Base-by-base conservation (phyloP, 768 basidiomycete genomes). In the Pulveroboletus sp. region DNA sequence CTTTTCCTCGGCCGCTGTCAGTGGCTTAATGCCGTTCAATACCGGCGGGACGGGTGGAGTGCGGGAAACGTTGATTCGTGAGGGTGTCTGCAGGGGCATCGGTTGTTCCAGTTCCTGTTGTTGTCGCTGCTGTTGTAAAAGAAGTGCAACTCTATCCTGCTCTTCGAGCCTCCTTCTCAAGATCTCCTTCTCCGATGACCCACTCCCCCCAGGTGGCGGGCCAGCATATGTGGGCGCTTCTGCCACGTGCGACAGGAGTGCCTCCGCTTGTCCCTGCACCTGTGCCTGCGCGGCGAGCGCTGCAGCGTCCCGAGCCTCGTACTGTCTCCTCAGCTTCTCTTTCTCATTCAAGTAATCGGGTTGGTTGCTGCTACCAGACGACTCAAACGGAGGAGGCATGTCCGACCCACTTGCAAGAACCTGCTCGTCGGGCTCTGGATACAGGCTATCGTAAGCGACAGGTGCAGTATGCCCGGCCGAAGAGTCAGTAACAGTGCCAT, bases 1-100 rank as follows among this genome's bases (percentile, higher is more conserved):
- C 70, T 92, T 91, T 68, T 92, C 89, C 58, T 91, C 88, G 0
- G 80, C 82, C 3, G 89, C 89, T 2, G 83, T 83, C 45, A 89
- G 67, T 17, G 71, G 68, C 17, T 57, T 64, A 24, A 54, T 54
- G 7, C 65, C 58, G 33, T 60, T 56, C 18, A 57, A 9, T 8
- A 49, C 57, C 8, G 69, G 57, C 5, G 69, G 62, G 2, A 62
- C 58, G 17, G 69, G 67, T 6, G 68, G 66, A 4, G 66, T 64
- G 3, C 70, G 68, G 14, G 53, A 26, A 1, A 63, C 52, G 13
- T 68, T 71, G 35, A 37, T 30, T 15, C 57, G 59, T 9, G 62
- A 58, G 10, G 68, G 68, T 43, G 68, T 54, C 13, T 63, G 59
- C 9, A 55, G 54, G 8, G 60, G 55, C 5, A 33, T n/a, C 33